phyloP scores from a whole-genome alignment of 139 green algal genomes.

The Chlorella sorokiniana region DNA sequence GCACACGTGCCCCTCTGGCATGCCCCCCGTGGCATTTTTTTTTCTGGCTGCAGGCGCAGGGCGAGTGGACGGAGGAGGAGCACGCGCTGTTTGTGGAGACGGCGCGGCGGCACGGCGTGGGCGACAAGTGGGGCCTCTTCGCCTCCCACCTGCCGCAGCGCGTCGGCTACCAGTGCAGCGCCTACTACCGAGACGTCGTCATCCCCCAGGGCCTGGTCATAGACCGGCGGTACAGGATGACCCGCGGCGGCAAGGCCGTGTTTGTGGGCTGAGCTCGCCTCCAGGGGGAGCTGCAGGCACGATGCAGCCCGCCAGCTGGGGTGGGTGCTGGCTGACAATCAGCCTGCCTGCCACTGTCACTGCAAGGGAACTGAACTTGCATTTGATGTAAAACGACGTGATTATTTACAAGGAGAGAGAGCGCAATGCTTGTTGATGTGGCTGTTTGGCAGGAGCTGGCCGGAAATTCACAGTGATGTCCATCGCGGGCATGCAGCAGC shows the following conservation, averaged over 20 bases:
- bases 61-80: constrained; percentile 55
- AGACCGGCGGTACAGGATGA: constrained; percentile 51
- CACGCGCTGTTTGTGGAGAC: constrained; percentile 65
- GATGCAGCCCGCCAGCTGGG: too few relatives aligned
- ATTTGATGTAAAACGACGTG: too few relatives aligned
- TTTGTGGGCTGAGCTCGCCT: constrained; percentile 39
- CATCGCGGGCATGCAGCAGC: too few relatives aligned
- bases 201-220: constrained; percentile 47
- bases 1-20: not conserved
- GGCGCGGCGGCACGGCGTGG: constrained; percentile 57
- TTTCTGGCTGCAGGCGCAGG: constrained; percentile 12
- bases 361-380: too few relatives aligned
- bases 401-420: too few relatives aligned
- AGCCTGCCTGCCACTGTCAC: too few relatives aligned
- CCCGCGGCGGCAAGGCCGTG: constrained; percentile 45
- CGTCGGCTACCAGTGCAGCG: constrained; percentile 80
- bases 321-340: too few relatives aligned
- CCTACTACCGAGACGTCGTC: constrained; percentile 66
- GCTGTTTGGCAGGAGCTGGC: too few relatives aligned
- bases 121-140: constrained; percentile 84
- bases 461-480: too few relatives aligned
- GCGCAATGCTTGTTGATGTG: too few relatives aligned
- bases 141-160: constrained; percentile 66
- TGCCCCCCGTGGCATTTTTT: not conserved
- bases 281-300: not conserved